Base-by-base conservation (phyloP, 2,329 filamentous ascomycete species). In the Niveomyces coronatus region DNA sequence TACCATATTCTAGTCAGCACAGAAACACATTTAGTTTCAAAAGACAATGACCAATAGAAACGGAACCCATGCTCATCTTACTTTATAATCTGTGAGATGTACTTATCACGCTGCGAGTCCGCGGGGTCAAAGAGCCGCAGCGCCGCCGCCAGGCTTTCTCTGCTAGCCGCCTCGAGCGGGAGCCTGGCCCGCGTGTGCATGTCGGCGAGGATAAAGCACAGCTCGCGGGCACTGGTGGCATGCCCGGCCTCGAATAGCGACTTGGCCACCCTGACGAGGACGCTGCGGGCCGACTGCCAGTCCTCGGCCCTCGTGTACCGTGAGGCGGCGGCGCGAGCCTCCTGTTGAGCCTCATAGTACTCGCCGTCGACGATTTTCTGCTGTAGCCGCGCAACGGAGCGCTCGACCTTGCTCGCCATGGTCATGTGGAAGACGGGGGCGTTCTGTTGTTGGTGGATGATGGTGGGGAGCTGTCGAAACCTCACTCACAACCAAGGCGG, bases 301-400 rank as follows among this genome's bases (percentile, higher is more conserved):
- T 89, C 89, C 44, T 75, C 68, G 30, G 82, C 73, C 67, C 96
- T 96, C 59, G 89, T 79, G 65, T 98, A 94, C 41, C 93, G 87
- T 27, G 86, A 82, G 44, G 88, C 88, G 49, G 95, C 89, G 39
- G 95, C 88, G 45, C 91, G 86, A 48, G 94, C 85, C 68, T 98
- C 91, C 63, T 98, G 91, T 65, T 96, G 89, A 42, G 91, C 91
- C 73, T 98, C 91, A 68, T 98, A 98, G 71, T 78, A 95, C 58
- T 91, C 82, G 53, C 88, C 89, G 61, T 93, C 86, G 49, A 77
- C 71, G 61, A 94, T 94, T 62, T 86, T 89, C 62, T 83, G 71
- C 64, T 89, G 84, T 58, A 95, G 79, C 18, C 74, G 70, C 41
- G 68, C 57, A 49, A 77, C 74, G 58, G 77, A 77, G 31, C 57